These are phyloP conservation scores for Aspergillus vadensis DNA, from an alignment of 2,329 filamentous ascomycete species.

Conservation along the genomic window DNA sequence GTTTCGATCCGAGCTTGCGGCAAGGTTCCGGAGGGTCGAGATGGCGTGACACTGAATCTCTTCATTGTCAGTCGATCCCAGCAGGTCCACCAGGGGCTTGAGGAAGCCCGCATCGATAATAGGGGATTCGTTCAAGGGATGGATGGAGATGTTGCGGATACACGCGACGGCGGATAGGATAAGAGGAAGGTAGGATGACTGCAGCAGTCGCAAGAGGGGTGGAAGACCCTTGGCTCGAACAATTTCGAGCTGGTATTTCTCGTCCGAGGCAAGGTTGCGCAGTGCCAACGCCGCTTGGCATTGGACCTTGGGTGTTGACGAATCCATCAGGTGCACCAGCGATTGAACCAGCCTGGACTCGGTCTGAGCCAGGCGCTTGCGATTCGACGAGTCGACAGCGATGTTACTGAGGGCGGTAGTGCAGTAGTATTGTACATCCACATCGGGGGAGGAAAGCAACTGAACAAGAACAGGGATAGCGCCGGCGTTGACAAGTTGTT, in stretches of 20 bases:
- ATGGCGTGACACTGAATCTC: conserved; percentile 99
- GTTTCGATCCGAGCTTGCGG: conserved; percentile 95
- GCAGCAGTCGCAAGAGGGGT: conserved; percentile 83
- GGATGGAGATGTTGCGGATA: conserved; percentile 98
- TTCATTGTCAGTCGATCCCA: conserved; percentile 95
- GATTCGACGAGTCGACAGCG: conserved; percentile 87
- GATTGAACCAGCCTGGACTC: conserved; percentile 92
- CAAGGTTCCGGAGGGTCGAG: conserved; percentile 90
- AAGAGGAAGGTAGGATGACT: conserved; percentile 92
- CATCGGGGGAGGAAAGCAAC: conserved; percentile 86
- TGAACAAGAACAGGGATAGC: conserved; percentile 98
- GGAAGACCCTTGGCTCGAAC: conserved; percentile 83
- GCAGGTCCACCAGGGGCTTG: conserved; percentile 86
- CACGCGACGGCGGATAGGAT: conserved; percentile 97
- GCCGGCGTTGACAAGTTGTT: conserved; percentile 94
- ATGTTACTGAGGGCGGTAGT: conserved; percentile 98
- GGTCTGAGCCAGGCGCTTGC: conserved; percentile 85
- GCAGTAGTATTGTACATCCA: conserved; percentile 99
- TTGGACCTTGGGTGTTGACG: conserved; percentile 94
- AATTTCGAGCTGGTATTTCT: conserved; percentile 98
- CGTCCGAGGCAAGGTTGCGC: conserved; percentile 92
- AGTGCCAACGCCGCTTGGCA: conserved; percentile 94
- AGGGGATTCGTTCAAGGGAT: conserved; percentile 94
- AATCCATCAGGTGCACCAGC: conserved; percentile 94
- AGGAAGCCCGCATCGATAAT: conserved; percentile 98